Percentiles rank a stretch among this genome's conserved stretches.
Conservation (phyloP, 257 asterid genomes). For the Solanum chmielewskii region DNA sequence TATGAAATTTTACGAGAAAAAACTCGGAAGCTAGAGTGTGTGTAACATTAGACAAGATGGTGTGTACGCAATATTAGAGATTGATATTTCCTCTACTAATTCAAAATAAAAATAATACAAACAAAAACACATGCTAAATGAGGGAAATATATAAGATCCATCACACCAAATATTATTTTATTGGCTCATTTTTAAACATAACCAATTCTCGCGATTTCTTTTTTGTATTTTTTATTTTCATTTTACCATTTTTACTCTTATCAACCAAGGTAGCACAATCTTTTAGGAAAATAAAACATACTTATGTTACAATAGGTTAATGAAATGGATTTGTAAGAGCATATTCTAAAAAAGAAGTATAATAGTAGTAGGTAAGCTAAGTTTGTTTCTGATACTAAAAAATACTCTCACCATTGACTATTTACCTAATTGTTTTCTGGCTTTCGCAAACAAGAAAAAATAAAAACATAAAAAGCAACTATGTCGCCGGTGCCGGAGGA, state of each 20-base stretch:
- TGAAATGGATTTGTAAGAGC: not conserved
- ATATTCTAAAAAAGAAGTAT: not conserved
- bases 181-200: not conserved
- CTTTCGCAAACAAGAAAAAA: not conserved
- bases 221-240: not conserved
- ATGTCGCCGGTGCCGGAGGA: constrained; percentile 38
- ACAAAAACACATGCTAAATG: not conserved
- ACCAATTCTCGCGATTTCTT: not conserved
- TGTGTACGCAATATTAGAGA: too few relatives aligned
- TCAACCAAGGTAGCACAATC: too few relatives aligned
- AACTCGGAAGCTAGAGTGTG: too few relatives aligned
- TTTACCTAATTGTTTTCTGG: not conserved
- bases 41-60: too few relatives aligned
- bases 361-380: not conserved
- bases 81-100: not conserved
- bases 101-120: not conserved
- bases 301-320: not conserved
- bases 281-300: not conserved
- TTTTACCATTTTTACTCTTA: not conserved
- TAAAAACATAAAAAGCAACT: not conserved
- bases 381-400: not conserved
- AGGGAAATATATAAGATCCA: not conserved
- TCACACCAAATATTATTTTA: not conserved
- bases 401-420: not conserved
- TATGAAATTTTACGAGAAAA: not conserved